phyloP scores from a whole-genome alignment of 352 stramenopile species.

The Pythium graminicola region DNA sequence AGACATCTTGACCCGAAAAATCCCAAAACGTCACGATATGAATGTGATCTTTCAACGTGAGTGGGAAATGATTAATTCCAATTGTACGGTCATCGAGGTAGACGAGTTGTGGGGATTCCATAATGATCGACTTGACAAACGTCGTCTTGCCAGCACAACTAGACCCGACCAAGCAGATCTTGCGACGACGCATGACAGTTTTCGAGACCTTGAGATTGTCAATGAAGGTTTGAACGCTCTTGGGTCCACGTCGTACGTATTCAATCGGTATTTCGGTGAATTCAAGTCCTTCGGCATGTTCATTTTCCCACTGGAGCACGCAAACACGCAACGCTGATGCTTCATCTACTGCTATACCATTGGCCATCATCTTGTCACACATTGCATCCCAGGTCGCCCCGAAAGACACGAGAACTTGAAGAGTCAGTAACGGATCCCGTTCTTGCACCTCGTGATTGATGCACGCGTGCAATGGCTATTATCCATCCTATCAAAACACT shows the following conservation, averaged over 20 bases:
- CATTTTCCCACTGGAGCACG: background rate
- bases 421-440: background rate
- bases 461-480: background rate
- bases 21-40: background rate
- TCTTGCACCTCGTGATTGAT: background rate
- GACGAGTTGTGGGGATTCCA: background rate
- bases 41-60: background rate
- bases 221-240: background rate
- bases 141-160: background rate
- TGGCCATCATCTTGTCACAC: background rate
- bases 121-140: background rate
- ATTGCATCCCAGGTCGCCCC: background rate
- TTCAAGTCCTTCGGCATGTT: background rate
- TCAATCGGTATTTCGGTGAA: background rate
- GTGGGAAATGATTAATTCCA: background rate
- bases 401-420: background rate
- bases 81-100: background rate
- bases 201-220: background rate
- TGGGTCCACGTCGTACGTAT: background rate
- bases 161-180: background rate
- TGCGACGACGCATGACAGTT: background rate
- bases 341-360: background rate
- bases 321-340: background rate
- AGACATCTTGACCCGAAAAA: background rate
- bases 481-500: background rate